These are phyloP conservation scores for Lactuca saligna DNA, from an alignment of 129 eudicot genomes.

Conservation along the genomic window DNA sequence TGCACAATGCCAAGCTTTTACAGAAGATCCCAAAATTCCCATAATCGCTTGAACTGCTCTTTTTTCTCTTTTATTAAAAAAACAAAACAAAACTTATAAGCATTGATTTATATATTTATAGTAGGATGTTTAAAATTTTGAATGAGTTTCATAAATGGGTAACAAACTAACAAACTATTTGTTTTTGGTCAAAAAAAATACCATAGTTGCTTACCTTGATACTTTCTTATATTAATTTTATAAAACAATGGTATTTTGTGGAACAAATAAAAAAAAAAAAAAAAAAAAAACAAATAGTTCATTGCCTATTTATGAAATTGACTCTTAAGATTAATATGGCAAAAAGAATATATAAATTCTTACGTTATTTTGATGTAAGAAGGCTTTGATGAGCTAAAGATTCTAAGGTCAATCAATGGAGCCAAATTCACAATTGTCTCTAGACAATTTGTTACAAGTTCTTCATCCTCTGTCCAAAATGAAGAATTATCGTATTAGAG, in stretches of 20 bases:
- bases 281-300: too few species aligned
- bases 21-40: slow-evolving; percentile 86
- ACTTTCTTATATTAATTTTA: too few species aligned
- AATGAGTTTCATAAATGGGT: too few species aligned
- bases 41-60: slow-evolving; percentile 88
- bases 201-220: too few species aligned
- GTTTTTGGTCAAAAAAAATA: too few species aligned
- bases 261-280: too few species aligned
- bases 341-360: slow-evolving; percentile 27
- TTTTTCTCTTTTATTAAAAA: slow-evolving; percentile 57
- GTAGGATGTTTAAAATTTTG: background rate
- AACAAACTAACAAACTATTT: too few species aligned
- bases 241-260: too few species aligned
- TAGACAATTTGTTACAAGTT: slow-evolving; percentile 89
- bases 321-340: background rate
- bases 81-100: slow-evolving; percentile 5
- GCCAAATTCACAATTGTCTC: slow-evolving; percentile 96
- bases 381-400: slow-evolving; percentile 96
- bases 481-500: slow-evolving; percentile 5
- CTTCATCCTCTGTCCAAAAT: slow-evolving; percentile 88
- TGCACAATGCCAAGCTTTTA: slow-evolving; percentile 92
- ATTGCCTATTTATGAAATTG: too few species aligned
- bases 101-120: background rate
- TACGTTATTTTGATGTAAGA: slow-evolving; percentile 93
- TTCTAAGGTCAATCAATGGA: slow-evolving; percentile 81